Evolutionary conservation across 768 basidiomycete genomes (phyloP).

Genomic region (Lactifluus piperatus): DNA sequence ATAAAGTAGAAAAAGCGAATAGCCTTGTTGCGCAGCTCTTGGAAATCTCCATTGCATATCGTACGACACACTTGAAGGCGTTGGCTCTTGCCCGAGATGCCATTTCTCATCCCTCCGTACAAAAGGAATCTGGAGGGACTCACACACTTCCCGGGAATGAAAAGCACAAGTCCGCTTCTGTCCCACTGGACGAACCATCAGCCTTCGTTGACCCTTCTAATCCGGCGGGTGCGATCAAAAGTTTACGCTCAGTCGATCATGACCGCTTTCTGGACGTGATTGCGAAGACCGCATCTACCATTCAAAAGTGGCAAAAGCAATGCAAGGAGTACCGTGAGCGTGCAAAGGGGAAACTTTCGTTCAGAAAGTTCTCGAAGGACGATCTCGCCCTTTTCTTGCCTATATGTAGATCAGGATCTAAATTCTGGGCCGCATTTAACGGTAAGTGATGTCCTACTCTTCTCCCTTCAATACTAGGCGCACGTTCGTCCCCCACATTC

Average conservation of each 20-base stretch:
- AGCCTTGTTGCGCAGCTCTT: conserved; percentile 73
- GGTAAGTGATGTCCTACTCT: conserved; percentile 37
- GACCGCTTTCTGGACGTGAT: conserved; percentile 79
- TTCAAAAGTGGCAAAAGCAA: conserved; percentile 95
- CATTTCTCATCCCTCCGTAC: conserved; percentile 36
- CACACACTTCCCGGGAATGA: conserved; percentile 18
- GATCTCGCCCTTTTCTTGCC: conserved; percentile 94
- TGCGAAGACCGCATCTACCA: conserved; percentile 67
- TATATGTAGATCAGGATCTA: conserved; percentile 82
- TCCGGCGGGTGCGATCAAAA: conserved; percentile 54
- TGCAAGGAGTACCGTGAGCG: conserved; percentile 91
- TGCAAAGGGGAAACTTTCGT: conserved; percentile 90
- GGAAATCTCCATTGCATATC: conserved; percentile 70
- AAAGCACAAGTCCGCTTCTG: conserved; percentile 43
- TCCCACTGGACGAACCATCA: conserved; percentile 48
- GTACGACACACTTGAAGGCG: conserved; percentile 66
- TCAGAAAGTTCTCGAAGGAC: conserved; percentile 87
- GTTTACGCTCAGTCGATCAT: conserved; percentile 67
- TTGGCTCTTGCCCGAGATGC: conserved; percentile 52
- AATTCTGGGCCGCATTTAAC: conserved; percentile 97
- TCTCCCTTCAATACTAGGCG: background rate
- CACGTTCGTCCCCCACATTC: background rate
- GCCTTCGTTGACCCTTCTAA: conserved; percentile 67
- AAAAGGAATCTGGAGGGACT: conserved; percentile 22
- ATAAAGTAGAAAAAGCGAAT: conserved; percentile 50